Conservation (phyloP, 768 basidiomycete genomes). For the Mycena albidolilacea region DNA sequence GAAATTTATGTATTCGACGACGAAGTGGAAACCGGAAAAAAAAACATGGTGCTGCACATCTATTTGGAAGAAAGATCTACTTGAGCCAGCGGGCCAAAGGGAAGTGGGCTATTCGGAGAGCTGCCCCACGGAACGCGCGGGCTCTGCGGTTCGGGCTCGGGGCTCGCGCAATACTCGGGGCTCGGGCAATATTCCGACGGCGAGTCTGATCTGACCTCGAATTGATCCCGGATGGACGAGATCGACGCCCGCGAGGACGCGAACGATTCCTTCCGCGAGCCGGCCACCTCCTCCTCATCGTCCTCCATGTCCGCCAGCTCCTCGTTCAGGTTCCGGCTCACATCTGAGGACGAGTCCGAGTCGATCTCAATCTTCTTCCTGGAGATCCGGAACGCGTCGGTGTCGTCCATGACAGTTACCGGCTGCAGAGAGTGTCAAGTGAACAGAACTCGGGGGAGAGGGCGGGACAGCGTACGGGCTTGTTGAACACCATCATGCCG, state of each 20-base stretch:
- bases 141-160: background rate
- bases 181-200: constrained; percentile 9
- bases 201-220: background rate
- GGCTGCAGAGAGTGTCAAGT: background rate
- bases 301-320: constrained; percentile 28
- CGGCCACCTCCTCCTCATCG: background rate
- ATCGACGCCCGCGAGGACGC: background rate
- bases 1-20: background rate
- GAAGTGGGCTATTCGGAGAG: background rate
- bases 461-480: background rate
- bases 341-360: constrained; percentile 27
- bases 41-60: background rate
- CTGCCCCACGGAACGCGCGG: background rate
- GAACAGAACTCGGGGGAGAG: background rate
- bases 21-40: background rate
- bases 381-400: constrained; percentile 33
- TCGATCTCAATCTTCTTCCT: constrained; percentile 29
- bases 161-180: background rate
- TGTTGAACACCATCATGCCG: background rate
- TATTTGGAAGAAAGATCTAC: no score
- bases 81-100: background rate
- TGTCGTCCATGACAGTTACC: constrained; percentile 25
- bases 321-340: constrained; percentile 32
- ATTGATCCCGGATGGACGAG: background rate
- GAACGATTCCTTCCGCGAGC: background rate